These are phyloP conservation scores for Rhodotorula sp. DNA, from an alignment of 1,284 basidiomycete genomes.

Conservation along the genomic window DNA sequence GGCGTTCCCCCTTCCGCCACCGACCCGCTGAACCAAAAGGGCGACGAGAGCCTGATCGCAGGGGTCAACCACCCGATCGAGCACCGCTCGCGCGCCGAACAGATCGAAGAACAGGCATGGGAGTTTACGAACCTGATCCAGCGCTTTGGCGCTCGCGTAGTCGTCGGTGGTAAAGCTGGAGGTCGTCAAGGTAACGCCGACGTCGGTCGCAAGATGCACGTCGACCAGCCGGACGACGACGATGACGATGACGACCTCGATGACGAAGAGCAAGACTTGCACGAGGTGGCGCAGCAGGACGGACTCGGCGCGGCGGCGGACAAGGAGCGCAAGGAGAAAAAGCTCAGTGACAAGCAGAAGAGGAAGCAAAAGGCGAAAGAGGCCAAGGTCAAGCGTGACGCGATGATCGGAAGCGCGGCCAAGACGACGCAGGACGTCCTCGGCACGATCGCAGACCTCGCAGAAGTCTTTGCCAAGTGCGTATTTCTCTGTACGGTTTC, in stretches of 20 bases:
- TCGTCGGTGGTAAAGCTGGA: constrained; percentile 45
- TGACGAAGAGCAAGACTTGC: constrained; percentile 42
- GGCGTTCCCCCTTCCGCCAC: constrained; percentile 51
- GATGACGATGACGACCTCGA: constrained; percentile 28
- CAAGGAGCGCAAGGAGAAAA: constrained; percentile 41
- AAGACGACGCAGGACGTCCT: constrained; percentile 51
- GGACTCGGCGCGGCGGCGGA: constrained; percentile 38
- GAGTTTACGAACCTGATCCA: constrained; percentile 51
- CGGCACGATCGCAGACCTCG: constrained; percentile 50
- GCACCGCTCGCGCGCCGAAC: constrained; percentile 51
- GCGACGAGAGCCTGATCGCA: constrained; percentile 51
- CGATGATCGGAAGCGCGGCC: constrained; percentile 49
- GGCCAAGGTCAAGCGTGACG: constrained; percentile 52
- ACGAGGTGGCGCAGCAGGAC: constrained; percentile 40
- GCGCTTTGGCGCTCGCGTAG: constrained; percentile 49
- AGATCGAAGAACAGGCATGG: constrained; percentile 53
- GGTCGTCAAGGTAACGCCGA: constrained; percentile 49
- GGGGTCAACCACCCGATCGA: constrained; percentile 49
- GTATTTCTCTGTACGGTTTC: constrained; percentile 24
- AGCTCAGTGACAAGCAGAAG: constrained; percentile 46
- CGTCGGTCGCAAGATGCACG: constrained; percentile 49
- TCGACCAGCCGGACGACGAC: constrained; percentile 21
- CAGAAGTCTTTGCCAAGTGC: constrained; percentile 51
- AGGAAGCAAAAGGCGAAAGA: constrained; percentile 48
- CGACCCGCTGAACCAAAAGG: constrained; percentile 51